These are phyloP conservation scores for Ricinus communis DNA, from an alignment of 345 rosid species.

Conservation along the genomic window DNA sequence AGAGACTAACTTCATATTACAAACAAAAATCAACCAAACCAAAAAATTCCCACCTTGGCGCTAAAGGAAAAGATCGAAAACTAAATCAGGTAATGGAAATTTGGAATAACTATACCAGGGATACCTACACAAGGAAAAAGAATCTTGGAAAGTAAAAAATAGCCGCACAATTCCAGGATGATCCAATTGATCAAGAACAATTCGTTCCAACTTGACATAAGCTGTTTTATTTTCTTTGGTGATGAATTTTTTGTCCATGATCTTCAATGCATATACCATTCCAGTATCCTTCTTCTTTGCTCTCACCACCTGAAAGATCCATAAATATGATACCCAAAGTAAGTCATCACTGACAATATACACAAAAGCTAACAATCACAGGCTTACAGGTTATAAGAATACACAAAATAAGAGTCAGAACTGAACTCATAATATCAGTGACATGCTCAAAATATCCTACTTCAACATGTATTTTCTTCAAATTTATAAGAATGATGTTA, in stretches of 20 bases:
- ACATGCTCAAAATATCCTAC: background rate
- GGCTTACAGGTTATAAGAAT: background rate
- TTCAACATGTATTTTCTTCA: background rate
- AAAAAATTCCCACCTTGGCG: background rate
- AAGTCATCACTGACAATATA: constrained; percentile 3
- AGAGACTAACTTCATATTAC: constrained; percentile 28
- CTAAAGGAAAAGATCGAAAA: constrained; percentile 6
- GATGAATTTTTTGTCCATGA: constrained; percentile 98
- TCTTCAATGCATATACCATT: constrained; percentile 83
- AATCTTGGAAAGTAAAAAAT: constrained; percentile 89
- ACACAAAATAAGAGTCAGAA: background rate
- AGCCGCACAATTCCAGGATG: constrained; percentile 93
- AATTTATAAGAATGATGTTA: background rate
- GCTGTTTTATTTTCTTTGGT: constrained; percentile 97
- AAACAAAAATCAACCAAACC: constrained; percentile 16
- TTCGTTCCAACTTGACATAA: constrained; percentile 92
- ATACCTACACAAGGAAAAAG: constrained; percentile 79
- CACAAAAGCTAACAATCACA: constrained; percentile 1
- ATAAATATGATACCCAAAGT: constrained; percentile 22
- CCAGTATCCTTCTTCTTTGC: constrained; percentile 94
- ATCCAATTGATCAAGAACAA: constrained; percentile 94
- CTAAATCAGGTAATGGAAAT: background rate
- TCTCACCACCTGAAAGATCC: constrained; percentile 70
- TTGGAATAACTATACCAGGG: constrained; percentile 20
- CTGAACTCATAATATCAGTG: background rate